Evolutionary conservation across 805 yeast species (phyloP).

Genomic region (Myxozyma lipomycoides): DNA sequence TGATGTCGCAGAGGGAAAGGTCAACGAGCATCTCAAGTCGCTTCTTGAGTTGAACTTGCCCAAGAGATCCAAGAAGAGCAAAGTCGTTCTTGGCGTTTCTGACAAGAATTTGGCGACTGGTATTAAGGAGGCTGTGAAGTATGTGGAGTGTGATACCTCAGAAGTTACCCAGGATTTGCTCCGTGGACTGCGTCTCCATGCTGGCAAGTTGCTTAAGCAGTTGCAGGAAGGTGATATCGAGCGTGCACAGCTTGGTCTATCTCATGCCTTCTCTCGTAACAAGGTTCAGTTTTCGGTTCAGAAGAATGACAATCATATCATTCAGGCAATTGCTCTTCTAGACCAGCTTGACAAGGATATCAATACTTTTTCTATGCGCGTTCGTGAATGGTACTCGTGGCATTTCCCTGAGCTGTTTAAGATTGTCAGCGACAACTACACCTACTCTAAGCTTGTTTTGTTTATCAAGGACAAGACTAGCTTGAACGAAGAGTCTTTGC

Average conservation of each 20-base stretch:
- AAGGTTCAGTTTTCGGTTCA: constrained; percentile 98
- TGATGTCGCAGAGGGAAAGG: constrained; percentile 85
- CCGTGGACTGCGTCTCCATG: constrained; percentile 91
- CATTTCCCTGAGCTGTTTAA: constrained; percentile 96
- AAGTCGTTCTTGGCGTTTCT: constrained; percentile 76
- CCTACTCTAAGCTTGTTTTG: constrained; percentile 75
- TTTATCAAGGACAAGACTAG: constrained; percentile 83
- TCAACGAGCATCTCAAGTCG: constrained; percentile 85
- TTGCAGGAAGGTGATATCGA: constrained; percentile 93
- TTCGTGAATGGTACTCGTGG: constrained; percentile 98
- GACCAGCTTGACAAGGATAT: constrained; percentile 98
- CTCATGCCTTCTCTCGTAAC: constrained; percentile 98
- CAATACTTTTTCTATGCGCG: constrained; percentile 96
- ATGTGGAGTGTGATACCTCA: constrained; percentile 82
- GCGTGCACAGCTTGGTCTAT: constrained; percentile 97
- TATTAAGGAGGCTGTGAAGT: constrained; percentile 84
- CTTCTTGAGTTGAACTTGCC: constrained; percentile 89
- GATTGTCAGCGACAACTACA: constrained; percentile 83
- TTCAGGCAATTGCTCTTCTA: constrained; percentile 95
- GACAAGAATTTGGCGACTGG: constrained; percentile 96
- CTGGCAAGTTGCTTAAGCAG: constrained; percentile 82
- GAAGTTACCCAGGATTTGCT: constrained; percentile 92
- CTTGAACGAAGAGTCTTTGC: constrained; percentile 55
- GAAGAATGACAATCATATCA: constrained; percentile 97
- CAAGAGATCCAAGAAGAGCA: constrained; percentile 58